phyloP scores from a whole-genome alignment of 352 stramenopile genomes.

The Globisporangium alternatum region DNA sequence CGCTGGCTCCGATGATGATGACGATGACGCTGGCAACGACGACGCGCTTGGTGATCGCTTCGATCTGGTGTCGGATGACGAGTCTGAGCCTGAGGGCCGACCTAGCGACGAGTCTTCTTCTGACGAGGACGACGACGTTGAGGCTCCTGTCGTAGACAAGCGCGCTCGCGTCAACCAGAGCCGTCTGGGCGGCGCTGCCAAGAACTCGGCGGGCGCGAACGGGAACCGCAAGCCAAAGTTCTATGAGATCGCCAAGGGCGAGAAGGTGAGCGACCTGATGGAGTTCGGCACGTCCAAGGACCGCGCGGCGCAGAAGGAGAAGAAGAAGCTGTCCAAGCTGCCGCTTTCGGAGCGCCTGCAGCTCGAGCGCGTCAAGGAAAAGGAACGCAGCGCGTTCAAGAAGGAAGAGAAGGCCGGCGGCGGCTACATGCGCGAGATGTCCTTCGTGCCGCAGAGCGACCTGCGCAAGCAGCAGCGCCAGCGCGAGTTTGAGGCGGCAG shows the following conservation, averaged over 20 bases:
- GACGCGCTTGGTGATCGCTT: conserved; percentile 62
- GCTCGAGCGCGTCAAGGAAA: conserved; percentile 69
- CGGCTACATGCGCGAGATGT: conserved; percentile 84
- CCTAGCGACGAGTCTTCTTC: conserved; percentile 67
- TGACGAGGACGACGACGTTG: conserved; percentile 50
- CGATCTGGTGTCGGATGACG: conserved; percentile 63
- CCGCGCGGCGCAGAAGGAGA: conserved; percentile 65
- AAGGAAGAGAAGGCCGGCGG: conserved; percentile 72
- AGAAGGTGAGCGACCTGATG: conserved; percentile 82
- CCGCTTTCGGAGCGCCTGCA: conserved; percentile 74
- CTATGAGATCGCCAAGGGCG: conserved; percentile 82
- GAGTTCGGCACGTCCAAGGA: conserved; percentile 68
- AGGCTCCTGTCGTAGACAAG: conserved; percentile 12
- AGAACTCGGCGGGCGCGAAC: conserved; percentile 8
- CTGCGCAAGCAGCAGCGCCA: conserved; percentile 57
- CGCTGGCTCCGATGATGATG: conserved; percentile 61
- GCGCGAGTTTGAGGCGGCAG: conserved; percentile 21
- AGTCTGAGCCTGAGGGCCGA: conserved; percentile 45
- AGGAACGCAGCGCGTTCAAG: conserved; percentile 80
- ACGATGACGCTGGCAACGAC: conserved; percentile 40
- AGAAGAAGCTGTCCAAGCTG: conserved; percentile 76
- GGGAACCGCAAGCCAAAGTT: conserved; percentile 69
- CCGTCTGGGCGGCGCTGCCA: conserved; percentile 1
- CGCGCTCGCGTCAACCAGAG: conserved; percentile 5
- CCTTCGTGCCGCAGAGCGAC: conserved; percentile 67